Base-by-base conservation (phyloP, 257 asterid genomes). In the Solanum sparsipilum region DNA sequence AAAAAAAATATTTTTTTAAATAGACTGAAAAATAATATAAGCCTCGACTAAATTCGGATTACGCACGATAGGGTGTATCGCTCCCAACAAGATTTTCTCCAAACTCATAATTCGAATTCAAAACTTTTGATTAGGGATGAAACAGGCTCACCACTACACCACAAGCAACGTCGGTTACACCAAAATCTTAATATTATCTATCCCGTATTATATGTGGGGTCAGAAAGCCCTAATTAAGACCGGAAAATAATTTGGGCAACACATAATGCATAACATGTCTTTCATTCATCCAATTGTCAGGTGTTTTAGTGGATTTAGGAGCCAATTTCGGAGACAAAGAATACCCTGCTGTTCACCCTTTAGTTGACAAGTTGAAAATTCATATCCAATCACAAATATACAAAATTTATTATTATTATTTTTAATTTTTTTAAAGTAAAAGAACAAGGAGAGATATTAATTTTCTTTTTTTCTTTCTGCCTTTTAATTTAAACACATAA, bases 251-350 rank as follows among this genome's bases (percentile, higher is more conserved):
- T 34, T 86, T 58, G 84, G 34, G 9, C 23, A 73, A 73, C 86
- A 84, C 90, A 75, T 73, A 89, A 86, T 88, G 89, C 81, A 15
- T 48, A 48, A 18, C 70, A 48, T 82, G 86, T 52, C 87, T 87
- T 71, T 38, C 91, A 56, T 88, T 96, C 98, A 86, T 89, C 91
- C 98, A 93, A 90, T 90, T 96, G 98, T 93, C 90, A 89, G 98
- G 98, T 84, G 48, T 85, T 70, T 85, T 86, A 95, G 93, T 75
- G 89, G 89, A 91, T 93, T 90, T 79, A 92, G 98, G 96, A 95
- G 92, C 84, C 91, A 91, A 88, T 90, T 79, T 91, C 92, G 96
- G 96, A 85, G 83, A 90, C 91, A 90, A 87, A 89, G 86, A 89
- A 27, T 75, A 35, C 87, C 85, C 86, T 89, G 68, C 79, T 84